phyloP scores from a whole-genome alignment of 1,284 basidiomycete genomes.

The Omphalotus olearius region DNA sequence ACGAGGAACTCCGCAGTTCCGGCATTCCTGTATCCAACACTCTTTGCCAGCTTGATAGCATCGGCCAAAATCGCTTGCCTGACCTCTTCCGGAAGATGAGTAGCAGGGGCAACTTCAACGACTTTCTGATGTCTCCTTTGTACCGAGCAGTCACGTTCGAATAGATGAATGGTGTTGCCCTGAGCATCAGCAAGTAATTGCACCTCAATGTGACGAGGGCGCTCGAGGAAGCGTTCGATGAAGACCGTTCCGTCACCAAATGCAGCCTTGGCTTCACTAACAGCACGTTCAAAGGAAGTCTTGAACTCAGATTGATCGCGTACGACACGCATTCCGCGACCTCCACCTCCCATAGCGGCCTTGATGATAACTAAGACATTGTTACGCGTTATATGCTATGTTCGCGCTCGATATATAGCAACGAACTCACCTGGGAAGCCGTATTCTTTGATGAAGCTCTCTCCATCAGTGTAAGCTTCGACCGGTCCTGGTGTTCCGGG shows the following conservation, averaged over 20 bases:
- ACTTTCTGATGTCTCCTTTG: conserved; percentile 98
- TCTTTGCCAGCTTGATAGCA: conserved; percentile 93
- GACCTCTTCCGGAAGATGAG: conserved; percentile 87
- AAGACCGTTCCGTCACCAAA: conserved; percentile 99
- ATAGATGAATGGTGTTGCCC: conserved; percentile 95
- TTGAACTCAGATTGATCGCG: conserved; percentile 90
- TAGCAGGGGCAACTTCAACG: conserved; percentile 97
- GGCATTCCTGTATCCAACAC: conserved; percentile 93
- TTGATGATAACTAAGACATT: conserved; percentile 81
- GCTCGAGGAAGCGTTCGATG: conserved; percentile 96
- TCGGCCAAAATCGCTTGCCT: conserved; percentile 85
- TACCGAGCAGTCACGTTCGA: conserved; percentile 98
- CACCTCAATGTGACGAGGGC: conserved; percentile 96
- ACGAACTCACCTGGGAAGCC: conserved; percentile 80
- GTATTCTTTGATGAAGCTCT: conserved; percentile 88
- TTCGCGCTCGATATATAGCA: neutral
- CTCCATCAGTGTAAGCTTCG: conserved; percentile 77
- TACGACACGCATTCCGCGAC: conserved; percentile 98
- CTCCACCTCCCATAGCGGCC: conserved; percentile 98
- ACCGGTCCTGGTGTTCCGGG: conserved; percentile 97
- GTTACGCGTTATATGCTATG: neutral
- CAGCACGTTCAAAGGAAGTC: conserved; percentile 88
- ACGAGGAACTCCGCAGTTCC: conserved; percentile 98
- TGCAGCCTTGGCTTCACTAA: conserved; percentile 91
- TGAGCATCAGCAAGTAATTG: conserved; percentile 89